Percentiles rank a stretch among this genome's conserved stretches.
Evolutionary conservation across 192 early-diverging fungal species (phyloP).

Genomic region (Chytriomyces sp.): DNA sequence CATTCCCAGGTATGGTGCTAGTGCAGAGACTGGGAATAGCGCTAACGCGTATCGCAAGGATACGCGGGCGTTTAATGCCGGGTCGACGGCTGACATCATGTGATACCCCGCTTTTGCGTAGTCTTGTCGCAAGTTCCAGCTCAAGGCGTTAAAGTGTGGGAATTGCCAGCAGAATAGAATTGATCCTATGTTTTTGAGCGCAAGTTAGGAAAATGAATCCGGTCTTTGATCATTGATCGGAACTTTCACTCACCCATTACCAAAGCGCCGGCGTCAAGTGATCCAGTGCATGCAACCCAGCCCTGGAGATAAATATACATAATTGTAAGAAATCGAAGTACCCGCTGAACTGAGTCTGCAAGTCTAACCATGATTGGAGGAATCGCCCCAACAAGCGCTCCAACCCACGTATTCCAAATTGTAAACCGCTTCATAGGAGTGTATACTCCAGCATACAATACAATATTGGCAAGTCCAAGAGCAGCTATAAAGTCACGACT

Average conservation of each 20-base stretch:
- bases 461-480: slow-evolving; percentile 82
- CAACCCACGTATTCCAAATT: slow-evolving; percentile 96
- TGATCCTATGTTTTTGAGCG: slow-evolving; percentile 13
- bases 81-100: slow-evolving; percentile 91
- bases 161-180: slow-evolving; percentile 98
- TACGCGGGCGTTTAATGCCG: slow-evolving; percentile 86
- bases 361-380: slow-evolving; percentile 83
- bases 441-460: slow-evolving; percentile 89
- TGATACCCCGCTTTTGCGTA: slow-evolving; percentile 97
- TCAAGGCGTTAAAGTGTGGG: slow-evolving; percentile 95
- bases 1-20: slow-evolving; percentile 71
- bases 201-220: background rate
- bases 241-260: slow-evolving; percentile 61
- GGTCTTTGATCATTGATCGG: no score
- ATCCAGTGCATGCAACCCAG: slow-evolving; percentile 86
- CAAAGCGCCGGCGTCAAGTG: slow-evolving; percentile 76
- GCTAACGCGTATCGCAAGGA: slow-evolving; percentile 77
- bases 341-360: background rate
- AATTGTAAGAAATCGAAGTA: background rate
- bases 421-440: slow-evolving; percentile 92
- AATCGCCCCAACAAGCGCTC: slow-evolving; percentile 93
- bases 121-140: slow-evolving; percentile 89
- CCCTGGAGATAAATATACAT: slow-evolving; percentile 46
- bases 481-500: slow-evolving; percentile 80
- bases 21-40: slow-evolving; percentile 73